Base-by-base conservation (phyloP, 306 rosid species). In the Nissolia schottii region DNA sequence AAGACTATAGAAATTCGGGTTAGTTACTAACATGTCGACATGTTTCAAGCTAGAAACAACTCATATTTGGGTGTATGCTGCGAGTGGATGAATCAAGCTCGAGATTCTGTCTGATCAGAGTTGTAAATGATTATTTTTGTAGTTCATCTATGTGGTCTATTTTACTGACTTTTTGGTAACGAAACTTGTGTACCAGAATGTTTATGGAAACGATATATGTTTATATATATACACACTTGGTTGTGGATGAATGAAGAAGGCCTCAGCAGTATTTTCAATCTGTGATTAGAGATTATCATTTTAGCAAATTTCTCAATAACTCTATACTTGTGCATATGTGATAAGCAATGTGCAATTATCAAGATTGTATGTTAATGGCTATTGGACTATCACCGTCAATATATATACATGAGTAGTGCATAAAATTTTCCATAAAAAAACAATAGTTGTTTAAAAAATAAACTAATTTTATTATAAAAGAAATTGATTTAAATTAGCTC, bases 81-180 rank as follows among this genome's bases (percentile, higher is more conserved):
- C 46, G 20, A 65, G 62, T 23, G 13, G 65, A 50, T 81, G 22
- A 24, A 27, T 27, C 34, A 46, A 14, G 45, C 43, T 59, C 40
- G 75, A 57, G 40, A 29, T 45, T 63, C 37, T 63, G 70, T 34
- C 55, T 54, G 54, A 27, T 63, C 76, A 8, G 27, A 67, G 63
- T 37, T 83, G 87, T 83, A 73, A 65, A 81, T 77, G 56, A 37
- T 65, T 41, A 40, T 23, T 56, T 25, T 25, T 41, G 74, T 50
- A 54, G 67, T 28, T 67, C 59, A 46, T 67, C 45, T 16, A 19
- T 59, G 29, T 51, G 63, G 56, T 32, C 56, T 56, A 28, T 59
- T 54, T 66, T 67, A 68, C 10, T 22, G 25, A 71, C 57, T 16
- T 61, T 4, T 72, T 74, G 69, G 70, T 25, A 64, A 65, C 49